Conservation (phyloP, 768 basidiomycete genomes). For the Boletus subparvulus region DNA sequence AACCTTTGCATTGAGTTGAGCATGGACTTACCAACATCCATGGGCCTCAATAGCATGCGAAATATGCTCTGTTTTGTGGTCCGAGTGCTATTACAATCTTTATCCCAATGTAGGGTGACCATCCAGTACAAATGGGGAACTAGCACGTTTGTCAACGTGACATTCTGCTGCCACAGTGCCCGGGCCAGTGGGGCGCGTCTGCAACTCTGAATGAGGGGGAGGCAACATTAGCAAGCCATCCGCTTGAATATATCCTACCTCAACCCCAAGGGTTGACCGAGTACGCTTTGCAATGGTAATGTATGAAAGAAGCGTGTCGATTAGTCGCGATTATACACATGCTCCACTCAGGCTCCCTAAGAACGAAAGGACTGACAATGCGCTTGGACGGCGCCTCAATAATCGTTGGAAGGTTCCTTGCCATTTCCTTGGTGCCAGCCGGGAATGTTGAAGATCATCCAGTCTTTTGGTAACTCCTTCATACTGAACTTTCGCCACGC, state of each 20-base stretch:
- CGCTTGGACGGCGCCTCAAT: conserved; percentile 75
- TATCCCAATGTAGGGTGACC: background rate
- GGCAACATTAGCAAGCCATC: background rate
- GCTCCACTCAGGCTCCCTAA: conserved; percentile 62
- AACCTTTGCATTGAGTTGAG: background rate
- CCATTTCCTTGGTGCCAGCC: conserved; percentile 79
- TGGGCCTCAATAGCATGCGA: background rate
- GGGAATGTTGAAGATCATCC: conserved; percentile 82
- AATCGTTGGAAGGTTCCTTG: conserved; percentile 59
- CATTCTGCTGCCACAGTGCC: background rate
- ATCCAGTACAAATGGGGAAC: background rate
- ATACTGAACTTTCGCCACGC: conserved; percentile 59
- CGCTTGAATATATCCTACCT: background rate
- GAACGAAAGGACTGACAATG: conserved; percentile 76
- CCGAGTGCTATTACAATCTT: background rate
- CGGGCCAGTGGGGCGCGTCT: background rate
- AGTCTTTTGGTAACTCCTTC: conserved; percentile 84
- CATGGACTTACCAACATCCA: background rate
- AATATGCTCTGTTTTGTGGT: background rate
- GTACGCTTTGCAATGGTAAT: background rate
- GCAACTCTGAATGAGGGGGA: background rate
- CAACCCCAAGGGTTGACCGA: background rate
- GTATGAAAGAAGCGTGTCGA: conserved; percentile 1
- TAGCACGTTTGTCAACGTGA: too few relatives aligned
- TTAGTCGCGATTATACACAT: conserved; percentile 9